Evolutionary conservation across 345 rosid species (phyloP).

Genomic region (Excoecaria agallocha): DNA sequence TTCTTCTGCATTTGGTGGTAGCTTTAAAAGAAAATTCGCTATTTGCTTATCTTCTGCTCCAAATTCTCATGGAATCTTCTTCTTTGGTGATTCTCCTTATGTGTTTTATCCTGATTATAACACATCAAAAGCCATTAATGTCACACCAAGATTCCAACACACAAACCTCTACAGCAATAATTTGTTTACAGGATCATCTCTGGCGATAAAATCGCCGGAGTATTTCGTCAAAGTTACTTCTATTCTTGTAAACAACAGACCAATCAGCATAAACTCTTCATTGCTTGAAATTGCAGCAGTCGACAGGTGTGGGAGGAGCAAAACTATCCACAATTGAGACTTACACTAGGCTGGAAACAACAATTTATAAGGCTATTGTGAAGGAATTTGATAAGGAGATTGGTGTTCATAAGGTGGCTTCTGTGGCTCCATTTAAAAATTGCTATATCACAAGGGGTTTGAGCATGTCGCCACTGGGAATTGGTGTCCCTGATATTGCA

Average conservation of each 20-base stretch:
- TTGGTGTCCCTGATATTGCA: constrained; percentile 16
- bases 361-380: constrained; percentile 16
- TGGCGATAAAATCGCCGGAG: not conserved
- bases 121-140: no score
- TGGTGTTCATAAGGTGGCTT: constrained; percentile 10
- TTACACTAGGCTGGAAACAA: constrained; percentile 15
- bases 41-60: no score
- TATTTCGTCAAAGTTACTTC: constrained; percentile 24
- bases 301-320: constrained; percentile 12
- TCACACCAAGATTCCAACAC: no score
- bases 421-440: constrained; percentile 19
- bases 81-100: no score
- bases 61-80: no score
- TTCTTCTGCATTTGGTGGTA: no score
- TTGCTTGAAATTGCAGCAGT: constrained; percentile 14
- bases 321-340: constrained; percentile 14
- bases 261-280: constrained; percentile 16
- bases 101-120: no score
- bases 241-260: constrained; percentile 11
- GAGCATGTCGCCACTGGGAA: constrained; percentile 11
- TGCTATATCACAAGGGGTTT: constrained; percentile 9
- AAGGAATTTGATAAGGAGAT: constrained; percentile 19
- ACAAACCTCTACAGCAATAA: no score
- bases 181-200: no score
- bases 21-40: no score